Percentiles rank a stretch among this genome's conserved stretches.
Conservation (phyloP, 208 protist genomes). For the Leishmania turanica region DNA sequence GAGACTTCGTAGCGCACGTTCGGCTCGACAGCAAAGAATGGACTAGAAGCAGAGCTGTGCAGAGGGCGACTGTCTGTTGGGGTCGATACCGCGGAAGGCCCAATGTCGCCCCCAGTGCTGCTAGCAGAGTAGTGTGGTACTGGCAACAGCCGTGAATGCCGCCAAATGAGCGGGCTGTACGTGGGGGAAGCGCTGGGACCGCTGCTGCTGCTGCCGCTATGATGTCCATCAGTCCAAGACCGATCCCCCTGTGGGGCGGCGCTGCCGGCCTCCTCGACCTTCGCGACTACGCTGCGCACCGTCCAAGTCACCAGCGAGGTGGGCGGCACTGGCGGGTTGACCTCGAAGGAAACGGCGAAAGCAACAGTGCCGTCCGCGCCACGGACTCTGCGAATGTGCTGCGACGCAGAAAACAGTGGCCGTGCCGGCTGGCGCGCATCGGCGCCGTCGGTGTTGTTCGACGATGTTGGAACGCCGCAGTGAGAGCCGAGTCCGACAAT, state of each 20-base stretch:
- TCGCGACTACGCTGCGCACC: conserved; percentile 20
- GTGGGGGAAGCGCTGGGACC: background rate
- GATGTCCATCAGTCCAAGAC: background rate
- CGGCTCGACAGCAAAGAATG: conserved; percentile 56
- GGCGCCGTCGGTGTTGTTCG: conserved; percentile 4
- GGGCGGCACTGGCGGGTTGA: conserved; percentile 52
- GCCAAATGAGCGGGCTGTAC: conserved; percentile 21
- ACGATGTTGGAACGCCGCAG: conserved; percentile 44
- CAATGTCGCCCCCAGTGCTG: too few species aligned
- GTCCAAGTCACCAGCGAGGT: conserved; percentile 67
- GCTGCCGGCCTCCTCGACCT: background rate
- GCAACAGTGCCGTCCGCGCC: conserved; percentile 17
- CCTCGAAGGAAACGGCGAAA: conserved; percentile 59
- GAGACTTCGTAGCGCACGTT: conserved; percentile 56
- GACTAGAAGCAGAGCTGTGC: conserved; percentile 38
- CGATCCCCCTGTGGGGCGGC: background rate
- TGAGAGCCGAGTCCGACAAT: conserved; percentile 72
- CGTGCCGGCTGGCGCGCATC: background rate
- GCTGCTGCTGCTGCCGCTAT: background rate
- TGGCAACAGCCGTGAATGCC: conserved; percentile 36
- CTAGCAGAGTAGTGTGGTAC: background rate
- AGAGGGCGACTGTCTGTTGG: background rate
- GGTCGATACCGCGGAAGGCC: background rate
- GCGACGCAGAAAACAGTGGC: background rate
- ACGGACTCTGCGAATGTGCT: conserved; percentile 16